phyloP scores from a whole-genome alignment of 306 rosid species.

The Nissolia schottii region DNA sequence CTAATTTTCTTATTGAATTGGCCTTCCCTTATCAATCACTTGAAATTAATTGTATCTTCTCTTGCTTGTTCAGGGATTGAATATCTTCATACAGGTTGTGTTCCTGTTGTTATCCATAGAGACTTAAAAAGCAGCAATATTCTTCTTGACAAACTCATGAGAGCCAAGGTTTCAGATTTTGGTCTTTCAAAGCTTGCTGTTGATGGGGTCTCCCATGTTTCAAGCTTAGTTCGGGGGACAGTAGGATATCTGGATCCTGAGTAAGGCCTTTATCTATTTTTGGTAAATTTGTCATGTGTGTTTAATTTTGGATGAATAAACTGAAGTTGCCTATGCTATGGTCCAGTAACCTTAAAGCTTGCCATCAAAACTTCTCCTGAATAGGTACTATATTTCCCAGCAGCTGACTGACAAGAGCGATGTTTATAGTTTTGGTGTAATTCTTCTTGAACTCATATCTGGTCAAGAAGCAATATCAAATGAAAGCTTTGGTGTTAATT shows the following conservation, averaged over 20 bases:
- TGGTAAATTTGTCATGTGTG: neutral
- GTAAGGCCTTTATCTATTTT: constrained; percentile 47
- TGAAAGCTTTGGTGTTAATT: constrained; percentile 83
- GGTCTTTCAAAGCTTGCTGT: constrained; percentile 98
- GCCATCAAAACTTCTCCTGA: neutral
- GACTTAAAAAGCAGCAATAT: constrained; percentile 96
- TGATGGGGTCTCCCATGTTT: constrained; percentile 92
- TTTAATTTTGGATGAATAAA: constrained; percentile 3
- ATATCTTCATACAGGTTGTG: constrained; percentile 95
- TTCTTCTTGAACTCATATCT: constrained; percentile 96
- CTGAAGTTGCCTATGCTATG: neutral
- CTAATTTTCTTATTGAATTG: neutral
- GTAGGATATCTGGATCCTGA: constrained; percentile 97
- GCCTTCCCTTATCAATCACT: neutral
- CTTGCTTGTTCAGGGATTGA: constrained; percentile 74
- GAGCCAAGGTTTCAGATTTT: constrained; percentile 93
- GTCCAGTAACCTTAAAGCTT: neutral
- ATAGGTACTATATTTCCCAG: constrained; percentile 94
- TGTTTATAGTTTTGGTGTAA: constrained; percentile 92
- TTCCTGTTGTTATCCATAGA: constrained; percentile 88
- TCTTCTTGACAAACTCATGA: constrained; percentile 86
- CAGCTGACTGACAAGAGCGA: constrained; percentile 97
- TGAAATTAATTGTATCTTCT: constrained; percentile 16
- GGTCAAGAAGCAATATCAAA: constrained; percentile 99
- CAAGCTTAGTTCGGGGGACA: constrained; percentile 95